phyloP scores from a whole-genome alignment of 169 alveolate genomes.

The Eimeria acervulina region DNA sequence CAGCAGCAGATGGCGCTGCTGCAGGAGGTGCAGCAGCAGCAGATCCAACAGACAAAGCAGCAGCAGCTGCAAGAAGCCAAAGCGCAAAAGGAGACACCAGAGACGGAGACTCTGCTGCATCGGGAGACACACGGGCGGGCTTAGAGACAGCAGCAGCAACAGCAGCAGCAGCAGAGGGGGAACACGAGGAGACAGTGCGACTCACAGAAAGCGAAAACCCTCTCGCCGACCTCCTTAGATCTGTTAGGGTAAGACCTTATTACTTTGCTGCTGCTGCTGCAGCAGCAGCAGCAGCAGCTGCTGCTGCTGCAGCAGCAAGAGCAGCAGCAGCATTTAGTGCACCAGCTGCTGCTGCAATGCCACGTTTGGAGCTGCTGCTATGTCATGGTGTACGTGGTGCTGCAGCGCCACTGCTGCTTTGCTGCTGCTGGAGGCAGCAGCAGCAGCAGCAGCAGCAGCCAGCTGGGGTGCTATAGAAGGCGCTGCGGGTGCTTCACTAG shows the following conservation, averaged over 20 bases:
- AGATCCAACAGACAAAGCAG: constrained; percentile 15
- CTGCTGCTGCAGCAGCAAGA: too few species aligned
- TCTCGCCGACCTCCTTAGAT: constrained; percentile 29
- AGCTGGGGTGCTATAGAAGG: neutral
- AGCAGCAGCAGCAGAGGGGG: constrained; percentile 49
- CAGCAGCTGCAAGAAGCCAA: neutral
- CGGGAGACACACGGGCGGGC: constrained; percentile 2
- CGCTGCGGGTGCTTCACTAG: neutral
- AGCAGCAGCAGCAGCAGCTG: constrained; percentile 37
- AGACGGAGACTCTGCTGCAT: constrained; percentile 3
- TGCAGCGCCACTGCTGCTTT: neutral
- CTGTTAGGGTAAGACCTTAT: constrained; percentile 22
- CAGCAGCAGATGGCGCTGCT: constrained; percentile 25
- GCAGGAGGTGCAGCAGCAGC: constrained; percentile 12
- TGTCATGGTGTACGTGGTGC: neutral
- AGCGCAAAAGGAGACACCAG: neutral
- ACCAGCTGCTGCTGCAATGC: neutral
- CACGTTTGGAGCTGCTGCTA: neutral
- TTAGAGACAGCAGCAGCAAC: neutral
- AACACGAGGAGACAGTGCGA: constrained; percentile 36
- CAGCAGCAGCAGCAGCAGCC: constrained; percentile 21
- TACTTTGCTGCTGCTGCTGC: constrained; percentile 12
- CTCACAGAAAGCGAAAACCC: constrained; percentile 47
- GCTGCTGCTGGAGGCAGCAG: constrained; percentile 32
- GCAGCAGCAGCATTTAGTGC: too few species aligned